Base-by-base conservation (phyloP, 2,329 filamentous ascomycete species). In the Cryphonectria japonica region DNA sequence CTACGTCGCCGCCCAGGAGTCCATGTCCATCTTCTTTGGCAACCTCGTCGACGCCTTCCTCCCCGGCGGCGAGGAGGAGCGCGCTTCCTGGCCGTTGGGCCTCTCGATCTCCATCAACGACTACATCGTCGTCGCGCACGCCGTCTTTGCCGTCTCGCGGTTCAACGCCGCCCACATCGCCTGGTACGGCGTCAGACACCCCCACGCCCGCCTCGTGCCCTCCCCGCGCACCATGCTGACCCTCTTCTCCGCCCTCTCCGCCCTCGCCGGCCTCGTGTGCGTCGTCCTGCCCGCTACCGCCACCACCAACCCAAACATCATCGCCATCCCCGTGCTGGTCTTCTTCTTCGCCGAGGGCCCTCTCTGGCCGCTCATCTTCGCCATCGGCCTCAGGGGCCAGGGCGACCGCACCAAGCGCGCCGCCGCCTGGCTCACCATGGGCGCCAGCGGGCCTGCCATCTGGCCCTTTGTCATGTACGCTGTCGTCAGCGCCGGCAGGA, bases 341-440 rank as follows among this genome's bases (percentile, higher is more conserved):
- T 92, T 92, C 74, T 91, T 93, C 74, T 93, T 97, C 80, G 93
- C 93, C 77, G 93, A 95, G 79, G 92, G 91, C 0, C 93, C 94
- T 67, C 88, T 93, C 75, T 97, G 93, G 85, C 94, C 94, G 0
- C 89, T 95, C 1, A 90, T 96, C 72, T 94, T 94, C 75, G 90
- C 92, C 3, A 86, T 96, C 16, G 92, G 92, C 3, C 90, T 97
- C 71, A 88, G 93, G 2, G 93, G 94, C 0, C 88, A 97, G 66
- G 94, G 94, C 0, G 86, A 88, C n/a, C 87, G 93, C 74, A 94
- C 92, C 4, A 97, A 97, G 82, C 87, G 91, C 64, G 93, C 92
- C 0, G 91, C 92, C 0, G 92, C 91, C 1, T 93, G 89, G 79
- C 90, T 97, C 74, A 93, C 95, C 1, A 93, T 91, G 78, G 92